Base-by-base conservation (phyloP, 495 filamentous ascomycete genomes). In the Podospora australis region DNA sequence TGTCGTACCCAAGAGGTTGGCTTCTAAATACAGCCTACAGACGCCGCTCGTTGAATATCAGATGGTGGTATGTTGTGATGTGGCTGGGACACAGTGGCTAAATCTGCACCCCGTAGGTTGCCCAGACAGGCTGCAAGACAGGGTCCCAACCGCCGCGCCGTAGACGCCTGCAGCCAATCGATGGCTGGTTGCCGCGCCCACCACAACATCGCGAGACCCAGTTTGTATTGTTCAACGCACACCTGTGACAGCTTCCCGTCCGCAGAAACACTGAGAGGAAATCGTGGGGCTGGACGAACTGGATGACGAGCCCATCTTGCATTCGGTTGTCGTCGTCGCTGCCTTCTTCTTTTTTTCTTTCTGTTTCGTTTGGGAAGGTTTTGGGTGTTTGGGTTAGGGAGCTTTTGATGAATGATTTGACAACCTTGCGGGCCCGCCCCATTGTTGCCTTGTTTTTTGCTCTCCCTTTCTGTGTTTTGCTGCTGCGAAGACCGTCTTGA, bases 171-270 rank as follows among this genome's bases (percentile, higher is more conserved):
- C 38, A 50, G 50, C 60, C 63, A 60, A 62, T 57, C 55, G 61
- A 51, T 7, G 11, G 39, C 22, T 30, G 24, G 17, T 13, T 43
- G 21, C 39, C 20, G 57, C 53, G 57, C 51, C 57, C 48, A 64
- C 60, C 63, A 66, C 55, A 64, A 66, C 62, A 63, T 63, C 52
- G 58, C 55, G 53, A 51, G 51, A 50, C 49, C 52, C 46, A 50
- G 49, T 36, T 59, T 40, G 22, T 25, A n/a, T 23, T n/a, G 25
- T 43, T 14, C 6, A 25, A 39, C 40, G n/a, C n/a, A n/a, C n/a
- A n/a, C n/a, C n/a, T n/a, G n/a, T n/a, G n/a, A n/a, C n/a, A n/a
- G 51, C 46, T 57, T 59, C 49, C 52, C 43, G 40, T 16, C n/a
- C 20, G 20, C 19, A 10, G n/a, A 20, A 14, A 41, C 17, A 20